Percentiles rank a stretch among this genome's conserved stretches.
phyloP scores from a whole-genome alignment of 2,329 filamentous ascomycete species.

The Epichloe gansuensis region DNA sequence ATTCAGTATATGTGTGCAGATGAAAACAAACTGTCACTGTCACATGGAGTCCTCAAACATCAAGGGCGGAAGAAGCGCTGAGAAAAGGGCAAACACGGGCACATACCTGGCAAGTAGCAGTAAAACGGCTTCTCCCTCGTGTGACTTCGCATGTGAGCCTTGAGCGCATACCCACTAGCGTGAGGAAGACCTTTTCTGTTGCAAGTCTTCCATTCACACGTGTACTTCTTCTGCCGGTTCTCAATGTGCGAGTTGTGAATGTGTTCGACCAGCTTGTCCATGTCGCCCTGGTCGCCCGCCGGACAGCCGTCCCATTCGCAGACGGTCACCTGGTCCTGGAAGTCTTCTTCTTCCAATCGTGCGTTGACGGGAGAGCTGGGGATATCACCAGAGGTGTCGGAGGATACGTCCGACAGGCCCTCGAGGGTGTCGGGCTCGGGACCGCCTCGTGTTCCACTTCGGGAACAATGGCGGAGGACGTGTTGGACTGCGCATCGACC shows the following conservation, averaged over 20 bases:
- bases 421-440: constrained; percentile 40
- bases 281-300: constrained; percentile 60
- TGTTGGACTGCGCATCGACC: constrained; percentile 30
- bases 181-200: constrained; percentile 79
- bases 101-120: constrained; percentile 78
- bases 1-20: neutral
- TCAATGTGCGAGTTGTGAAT: constrained; percentile 92
- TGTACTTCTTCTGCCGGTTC: constrained; percentile 87
- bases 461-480: constrained; percentile 31
- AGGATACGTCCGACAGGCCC: constrained; percentile 63
- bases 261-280: constrained; percentile 71
- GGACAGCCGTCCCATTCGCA: constrained; percentile 70
- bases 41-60: neutral
- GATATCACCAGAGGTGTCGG: constrained; percentile 79
- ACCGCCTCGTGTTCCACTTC: constrained; percentile 33
- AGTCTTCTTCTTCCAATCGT: constrained; percentile 60
- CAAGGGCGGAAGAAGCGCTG: neutral
- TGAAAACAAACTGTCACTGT: constrained; percentile 8
- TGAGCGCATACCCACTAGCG: constrained; percentile 88
- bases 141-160: constrained; percentile 95
- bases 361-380: constrained; percentile 58
- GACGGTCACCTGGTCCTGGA: constrained; percentile 63
- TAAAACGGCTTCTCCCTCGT: constrained; percentile 98
- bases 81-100: neutral
- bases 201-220: constrained; percentile 95